These are phyloP conservation scores for Coccinonectria pachysandricola DNA, from an alignment of 2,329 filamentous ascomycete species.

Conservation along the genomic window DNA sequence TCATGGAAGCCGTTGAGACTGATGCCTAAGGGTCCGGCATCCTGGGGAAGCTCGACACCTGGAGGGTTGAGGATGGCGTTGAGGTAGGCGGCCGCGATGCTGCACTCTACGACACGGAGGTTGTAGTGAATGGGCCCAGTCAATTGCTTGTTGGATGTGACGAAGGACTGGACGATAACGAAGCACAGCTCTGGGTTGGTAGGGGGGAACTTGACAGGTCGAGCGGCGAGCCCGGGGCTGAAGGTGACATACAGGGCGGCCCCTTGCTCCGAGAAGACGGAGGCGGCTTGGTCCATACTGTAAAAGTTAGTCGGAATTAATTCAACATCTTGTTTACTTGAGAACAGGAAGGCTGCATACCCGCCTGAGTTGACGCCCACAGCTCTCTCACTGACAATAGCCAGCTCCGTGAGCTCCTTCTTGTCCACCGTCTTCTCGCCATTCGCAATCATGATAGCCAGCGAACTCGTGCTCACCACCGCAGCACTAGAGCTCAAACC, in stretches of 20 bases:
- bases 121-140: slow-evolving; percentile 95
- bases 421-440: slow-evolving; percentile 72
- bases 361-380: slow-evolving; percentile 96
- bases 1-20: slow-evolving; percentile 83
- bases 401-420: slow-evolving; percentile 82
- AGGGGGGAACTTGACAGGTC: slow-evolving; percentile 71
- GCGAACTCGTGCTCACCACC: slow-evolving; percentile 79
- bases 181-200: slow-evolving; percentile 79
- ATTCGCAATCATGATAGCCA: slow-evolving; percentile 82
- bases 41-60: slow-evolving; percentile 55
- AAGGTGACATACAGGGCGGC: slow-evolving; percentile 88
- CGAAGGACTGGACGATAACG: slow-evolving; percentile 88
- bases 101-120: slow-evolving; percentile 90
- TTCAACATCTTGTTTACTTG: no score
- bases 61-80: slow-evolving; percentile 47
- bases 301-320: no score
- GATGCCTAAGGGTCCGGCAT: slow-evolving; percentile 73
- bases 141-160: slow-evolving; percentile 88
- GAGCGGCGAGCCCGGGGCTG: slow-evolving; percentile 63
- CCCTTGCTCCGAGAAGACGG: slow-evolving; percentile 80
- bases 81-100: slow-evolving; percentile 66
- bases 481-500: slow-evolving; percentile 90
- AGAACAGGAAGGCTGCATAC: slow-evolving; percentile 41
- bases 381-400: slow-evolving; percentile 85
- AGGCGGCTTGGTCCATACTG: slow-evolving; percentile 95